Base-by-base conservation (phyloP, 2,329 filamentous ascomycete species). In the Phaeoacremonium minimum region DNA sequence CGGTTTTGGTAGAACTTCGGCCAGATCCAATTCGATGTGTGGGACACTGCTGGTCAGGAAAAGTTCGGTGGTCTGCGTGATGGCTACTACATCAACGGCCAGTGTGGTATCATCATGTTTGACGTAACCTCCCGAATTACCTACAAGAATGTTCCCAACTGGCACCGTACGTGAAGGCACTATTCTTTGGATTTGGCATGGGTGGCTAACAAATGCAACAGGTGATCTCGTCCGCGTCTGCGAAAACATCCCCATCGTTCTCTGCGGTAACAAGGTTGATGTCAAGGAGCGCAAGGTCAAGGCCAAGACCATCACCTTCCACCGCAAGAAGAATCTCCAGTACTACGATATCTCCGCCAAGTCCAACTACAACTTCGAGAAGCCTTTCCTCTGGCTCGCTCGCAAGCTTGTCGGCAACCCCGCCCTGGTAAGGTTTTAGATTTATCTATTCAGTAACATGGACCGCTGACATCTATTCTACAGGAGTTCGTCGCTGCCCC, bases 111-210 rank as follows among this genome's bases (percentile, higher is more conserved):
- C 77, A 97, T 98, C 83, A 98, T 98, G 91, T 98, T 98, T 70
- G 91, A 98, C 70, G 91, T 98, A 52, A 97, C 93, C 48, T 96
- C 91, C 54, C 87, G 93, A 64, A 97, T 98, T 68, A 98, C 93
- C 67, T 98, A 98, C 85, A 98, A 98, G 86, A 98, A 98, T 77
- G 93, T 98, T 49, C 93, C 93, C 74, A 97, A 97, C 86, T 98
- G 93, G 93, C 93, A 98, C 73, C 93, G 93, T 95, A 83, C 66
- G 88, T 82, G 33, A 32, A 13, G n/a, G 42, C 30, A 20, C 22
- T 6, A 13, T 26, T 13, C 37, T 5, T 5, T 11, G 17, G 14
- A 8, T 8, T 29, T 40, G 17, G 35, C 28, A 14, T 15, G 5
- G 15, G 6, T 31, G 7, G 19, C 47, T 56, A 31, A 52, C 30